Evolutionary conservation across 2,329 filamentous ascomycete species (phyloP), one percentile per base, ranked within the genome.

Genomic region (Pleomassaria siparia): DNA sequence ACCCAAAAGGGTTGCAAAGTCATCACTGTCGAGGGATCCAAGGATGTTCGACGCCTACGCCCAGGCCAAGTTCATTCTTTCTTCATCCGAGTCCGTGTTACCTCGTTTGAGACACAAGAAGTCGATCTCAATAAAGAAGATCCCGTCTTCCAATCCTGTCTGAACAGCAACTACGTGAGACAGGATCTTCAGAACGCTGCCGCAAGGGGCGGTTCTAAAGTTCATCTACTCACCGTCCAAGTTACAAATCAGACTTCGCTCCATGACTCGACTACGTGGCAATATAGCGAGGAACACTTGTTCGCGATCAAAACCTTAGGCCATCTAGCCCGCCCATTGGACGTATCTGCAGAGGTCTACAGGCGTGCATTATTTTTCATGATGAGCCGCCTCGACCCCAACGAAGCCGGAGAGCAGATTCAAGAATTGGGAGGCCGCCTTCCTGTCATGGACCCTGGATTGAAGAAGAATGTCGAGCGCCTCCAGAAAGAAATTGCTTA

Each of bases 51-150:
- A 4, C 33, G 36, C 30, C 40, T 68, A 13, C 59, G 58, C 13
- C 50, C 59, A n/a, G 65, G 65, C 7, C 59, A 68, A 47, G 43
- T 61, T 4, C 59, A 65, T 22, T 58, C 54, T 1, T 43, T 67
- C 21, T 59, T 66, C 21, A 47, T 44, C 21, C 55, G 46, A 11
- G 20, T 68, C n/a, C 54, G 60, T 16, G 51, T 62, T 11, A 46
- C 43, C 16, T 55, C 44, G 16, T 43, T 43, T n/a, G 43, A 61
- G 21, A 58, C 49, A 6, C 45, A 50, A 15, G 42, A 44, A 32
- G 42, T 64, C 20, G 47, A 59, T 22, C 41, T 59, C 3, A 18
- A 56, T 2, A 59, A 60, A 0, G 16, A 37, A 2, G 56, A 67
- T 32, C 58, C 61, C 4, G 40, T 66, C 21, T 49, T 62, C 26